phyloP scores from a whole-genome alignment of 2,329 filamentous ascomycete genomes.

The Cytospora mali region DNA sequence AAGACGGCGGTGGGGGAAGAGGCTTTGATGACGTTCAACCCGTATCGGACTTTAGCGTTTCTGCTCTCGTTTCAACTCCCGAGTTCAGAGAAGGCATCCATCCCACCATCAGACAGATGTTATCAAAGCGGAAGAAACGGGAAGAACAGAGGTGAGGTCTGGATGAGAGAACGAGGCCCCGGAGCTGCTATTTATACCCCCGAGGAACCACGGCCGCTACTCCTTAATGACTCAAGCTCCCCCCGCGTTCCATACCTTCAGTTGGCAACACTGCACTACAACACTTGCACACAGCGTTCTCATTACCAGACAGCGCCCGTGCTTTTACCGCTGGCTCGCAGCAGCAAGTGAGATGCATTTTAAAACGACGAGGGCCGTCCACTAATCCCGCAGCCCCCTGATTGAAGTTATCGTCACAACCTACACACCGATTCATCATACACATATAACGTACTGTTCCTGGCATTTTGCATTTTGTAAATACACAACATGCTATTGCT shows the following conservation, averaged over 20 bases:
- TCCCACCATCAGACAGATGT: conserved; percentile 4
- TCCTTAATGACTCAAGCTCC: conserved; percentile 25
- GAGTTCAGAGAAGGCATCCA: conserved; percentile 27
- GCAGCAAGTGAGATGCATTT: background rate
- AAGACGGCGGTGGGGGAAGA: background rate
- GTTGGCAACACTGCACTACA: background rate
- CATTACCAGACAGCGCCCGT: background rate
- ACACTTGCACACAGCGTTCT: conserved; percentile 39
- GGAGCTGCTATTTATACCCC: conserved; percentile 42
- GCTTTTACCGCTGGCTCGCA: background rate
- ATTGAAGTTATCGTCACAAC: background rate
- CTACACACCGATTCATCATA: background rate
- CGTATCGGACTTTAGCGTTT: conserved; percentile 28
- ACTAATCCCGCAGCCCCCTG: background rate
- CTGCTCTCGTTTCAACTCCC: conserved; percentile 28
- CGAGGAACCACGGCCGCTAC: conserved; percentile 22
- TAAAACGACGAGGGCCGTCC: background rate
- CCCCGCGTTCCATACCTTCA: conserved; percentile 3
- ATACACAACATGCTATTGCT: background rate
- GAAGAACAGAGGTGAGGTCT: conserved; percentile 19
- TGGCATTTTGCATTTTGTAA: background rate
- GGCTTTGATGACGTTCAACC: conserved; percentile 6
- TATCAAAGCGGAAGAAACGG: conserved; percentile 20
- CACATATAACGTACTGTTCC: conserved; percentile 9
- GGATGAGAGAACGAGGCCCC: conserved; percentile 24